A percentile compares a stretch with the other conserved stretches of the same genome.
These are phyloP conservation scores for Zalerion maritima DNA, from an alignment of 495 filamentous ascomycete species.

Conservation along the genomic window DNA sequence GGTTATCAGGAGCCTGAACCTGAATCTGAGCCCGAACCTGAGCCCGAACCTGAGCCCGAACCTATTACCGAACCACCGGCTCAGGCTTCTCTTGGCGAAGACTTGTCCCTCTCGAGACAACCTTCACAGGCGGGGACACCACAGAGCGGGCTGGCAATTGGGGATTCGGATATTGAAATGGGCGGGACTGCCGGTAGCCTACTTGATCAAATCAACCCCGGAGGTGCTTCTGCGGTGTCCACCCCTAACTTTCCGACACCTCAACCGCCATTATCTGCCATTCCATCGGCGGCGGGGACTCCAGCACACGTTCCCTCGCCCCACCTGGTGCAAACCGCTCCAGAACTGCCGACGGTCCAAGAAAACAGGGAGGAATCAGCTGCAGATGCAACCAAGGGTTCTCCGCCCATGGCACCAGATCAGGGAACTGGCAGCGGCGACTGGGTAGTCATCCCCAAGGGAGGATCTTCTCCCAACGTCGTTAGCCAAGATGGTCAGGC, in stretches of 20 bases:
- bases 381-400: constrained; percentile 4
- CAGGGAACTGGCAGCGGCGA: constrained; percentile 31
- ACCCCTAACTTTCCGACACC: constrained; percentile 34
- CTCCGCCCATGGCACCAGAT: constrained; percentile 17
- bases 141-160: constrained; percentile 35
- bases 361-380: constrained; percentile 23
- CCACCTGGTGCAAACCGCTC: constrained; percentile 6
- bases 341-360: constrained; percentile 2
- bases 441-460: constrained; percentile 41
- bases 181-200: constrained; percentile 45
- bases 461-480: constrained; percentile 16
- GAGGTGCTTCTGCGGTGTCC: constrained; percentile 36
- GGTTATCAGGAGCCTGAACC: constrained; percentile 46
- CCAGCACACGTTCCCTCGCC: constrained; percentile 28
- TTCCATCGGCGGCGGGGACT: constrained; percentile 30
- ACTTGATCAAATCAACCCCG: constrained; percentile 48
- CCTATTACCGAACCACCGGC: constrained; percentile 1
- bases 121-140: constrained; percentile 32
- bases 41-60: constrained; percentile 5
- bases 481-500: constrained; percentile 4
- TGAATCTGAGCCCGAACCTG: constrained; percentile 35
- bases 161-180: constrained; percentile 51
- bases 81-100: constrained; percentile 7
- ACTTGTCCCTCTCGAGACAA: constrained; percentile 25
- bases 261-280: constrained; percentile 24